Evolutionary conservation across 2,329 filamentous ascomycete genomes (phyloP).

Genomic region (Mycosphaerelloides madeirae): DNA sequence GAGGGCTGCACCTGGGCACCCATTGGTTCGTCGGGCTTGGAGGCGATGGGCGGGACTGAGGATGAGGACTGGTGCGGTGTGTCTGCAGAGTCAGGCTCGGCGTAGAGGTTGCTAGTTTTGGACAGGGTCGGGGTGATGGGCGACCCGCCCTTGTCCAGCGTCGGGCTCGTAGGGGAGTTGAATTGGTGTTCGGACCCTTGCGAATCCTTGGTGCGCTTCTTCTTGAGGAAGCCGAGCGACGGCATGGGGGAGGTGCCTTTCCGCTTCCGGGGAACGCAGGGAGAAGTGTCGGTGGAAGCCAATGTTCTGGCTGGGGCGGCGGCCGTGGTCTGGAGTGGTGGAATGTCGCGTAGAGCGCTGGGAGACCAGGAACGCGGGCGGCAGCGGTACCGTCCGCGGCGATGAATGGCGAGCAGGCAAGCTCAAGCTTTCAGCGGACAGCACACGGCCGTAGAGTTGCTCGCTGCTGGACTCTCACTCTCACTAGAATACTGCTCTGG

Average conservation of each 20-base stretch:
- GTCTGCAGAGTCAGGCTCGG: constrained; percentile 28
- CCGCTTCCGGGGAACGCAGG: constrained; percentile 23
- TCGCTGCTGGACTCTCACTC: no score
- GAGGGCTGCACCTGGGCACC: constrained; percentile 64
- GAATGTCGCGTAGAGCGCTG: constrained; percentile 5
- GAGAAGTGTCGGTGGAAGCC: constrained; percentile 14
- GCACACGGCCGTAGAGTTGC: no score
- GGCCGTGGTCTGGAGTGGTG: constrained; percentile 6
- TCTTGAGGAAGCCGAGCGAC: constrained; percentile 93
- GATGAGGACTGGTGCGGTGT: constrained; percentile 35
- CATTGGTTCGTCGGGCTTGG: constrained; percentile 16
- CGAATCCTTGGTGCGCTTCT: constrained; percentile 90
- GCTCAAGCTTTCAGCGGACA: no score
- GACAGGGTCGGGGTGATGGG: constrained; percentile 48
- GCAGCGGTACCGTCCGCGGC: no score
- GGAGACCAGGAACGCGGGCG: no score
- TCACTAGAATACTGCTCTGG: no score
- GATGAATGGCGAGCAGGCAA: no score
- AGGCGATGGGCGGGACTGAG: constrained; percentile 13
- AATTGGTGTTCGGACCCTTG: constrained; percentile 50
- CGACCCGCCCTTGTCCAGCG: constrained; percentile 37
- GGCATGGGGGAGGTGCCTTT: constrained; percentile 60
- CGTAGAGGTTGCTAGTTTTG: constrained; percentile 26
- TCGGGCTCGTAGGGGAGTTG: constrained; percentile 63
- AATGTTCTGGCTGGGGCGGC: constrained; percentile 14